A percentile compares a stretch with the other conserved stretches of the same genome.
Evolutionary conservation across 371 early-diverging fungal species (phyloP).

Genomic region (Mortierella sp.): DNA sequence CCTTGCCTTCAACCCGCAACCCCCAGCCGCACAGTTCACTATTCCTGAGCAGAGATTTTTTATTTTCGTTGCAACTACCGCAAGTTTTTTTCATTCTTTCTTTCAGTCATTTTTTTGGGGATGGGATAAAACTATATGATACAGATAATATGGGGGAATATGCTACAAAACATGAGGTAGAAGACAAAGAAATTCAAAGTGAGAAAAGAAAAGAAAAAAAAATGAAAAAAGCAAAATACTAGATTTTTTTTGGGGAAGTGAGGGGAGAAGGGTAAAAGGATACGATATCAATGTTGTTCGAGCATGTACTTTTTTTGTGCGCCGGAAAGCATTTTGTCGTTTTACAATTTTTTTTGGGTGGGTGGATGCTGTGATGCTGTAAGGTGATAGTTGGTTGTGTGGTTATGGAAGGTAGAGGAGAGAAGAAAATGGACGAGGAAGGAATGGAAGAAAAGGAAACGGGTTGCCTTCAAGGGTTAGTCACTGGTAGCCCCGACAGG

Average conservation of each 20-base stretch:
- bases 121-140: neutral
- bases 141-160: neutral
- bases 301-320: neutral
- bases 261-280: neutral
- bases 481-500: neutral
- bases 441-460: neutral
- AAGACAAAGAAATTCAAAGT: conserved; percentile 6
- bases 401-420: neutral
- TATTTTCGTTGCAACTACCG: conserved; percentile 1
- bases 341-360: neutral
- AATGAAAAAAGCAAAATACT: neutral
- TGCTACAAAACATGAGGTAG: neutral
- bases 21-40: neutral
- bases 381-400: neutral
- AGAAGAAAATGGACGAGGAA: neutral
- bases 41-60: neutral
- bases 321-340: conserved; percentile 10
- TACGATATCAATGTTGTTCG: neutral
- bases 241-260: neutral
- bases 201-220: conserved; percentile 1
- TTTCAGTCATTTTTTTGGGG: neutral
- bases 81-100: neutral
- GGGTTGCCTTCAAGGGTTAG: neutral
- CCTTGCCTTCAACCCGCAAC: neutral
- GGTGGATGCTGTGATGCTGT: neutral